Conservation (phyloP, 768 basidiomycete genomes). For the Agrocybe chaxingu region DNA sequence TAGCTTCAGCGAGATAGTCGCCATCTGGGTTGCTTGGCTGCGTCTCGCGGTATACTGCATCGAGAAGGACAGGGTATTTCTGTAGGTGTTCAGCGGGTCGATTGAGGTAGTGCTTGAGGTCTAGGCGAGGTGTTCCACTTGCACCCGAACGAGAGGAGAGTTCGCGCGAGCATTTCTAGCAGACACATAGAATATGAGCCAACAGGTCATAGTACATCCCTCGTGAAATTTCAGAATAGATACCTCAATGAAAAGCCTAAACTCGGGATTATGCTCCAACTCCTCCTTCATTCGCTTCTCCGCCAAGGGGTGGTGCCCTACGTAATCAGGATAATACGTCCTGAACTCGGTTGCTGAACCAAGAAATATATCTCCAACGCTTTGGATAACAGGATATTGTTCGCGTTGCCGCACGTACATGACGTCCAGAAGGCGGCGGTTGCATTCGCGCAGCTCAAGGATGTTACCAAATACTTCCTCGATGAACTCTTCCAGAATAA, state of each 20-base stretch:
- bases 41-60: conserved; percentile 85
- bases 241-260: conserved; percentile 85
- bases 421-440: conserved; percentile 74
- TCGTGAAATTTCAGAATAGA: conserved; percentile 16
- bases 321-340: conserved; percentile 77
- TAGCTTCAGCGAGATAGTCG: conserved; percentile 78
- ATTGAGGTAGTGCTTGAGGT: conserved; percentile 76
- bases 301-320: conserved; percentile 83
- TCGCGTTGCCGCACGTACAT: conserved; percentile 86
- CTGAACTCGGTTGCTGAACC: conserved; percentile 86
- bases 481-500: conserved; percentile 78
- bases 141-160: conserved; percentile 36
- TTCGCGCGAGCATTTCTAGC: conserved; percentile 43
- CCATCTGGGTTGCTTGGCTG: conserved; percentile 76
- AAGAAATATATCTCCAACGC: conserved; percentile 87
- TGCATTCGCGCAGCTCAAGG: conserved; percentile 77
- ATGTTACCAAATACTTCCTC: conserved; percentile 89
- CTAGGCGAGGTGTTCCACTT: conserved; percentile 35
- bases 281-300: conserved; percentile 88
- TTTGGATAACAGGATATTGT: conserved; percentile 76
- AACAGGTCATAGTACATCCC: neutral
- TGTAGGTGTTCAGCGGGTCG: conserved; percentile 83
- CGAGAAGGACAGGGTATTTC: conserved; percentile 81
- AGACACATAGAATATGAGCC: neutral
- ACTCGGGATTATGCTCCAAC: conserved; percentile 75